phyloP scores from a whole-genome alignment of 2,329 filamentous ascomycete species.

The Fusarium zealandicum region DNA sequence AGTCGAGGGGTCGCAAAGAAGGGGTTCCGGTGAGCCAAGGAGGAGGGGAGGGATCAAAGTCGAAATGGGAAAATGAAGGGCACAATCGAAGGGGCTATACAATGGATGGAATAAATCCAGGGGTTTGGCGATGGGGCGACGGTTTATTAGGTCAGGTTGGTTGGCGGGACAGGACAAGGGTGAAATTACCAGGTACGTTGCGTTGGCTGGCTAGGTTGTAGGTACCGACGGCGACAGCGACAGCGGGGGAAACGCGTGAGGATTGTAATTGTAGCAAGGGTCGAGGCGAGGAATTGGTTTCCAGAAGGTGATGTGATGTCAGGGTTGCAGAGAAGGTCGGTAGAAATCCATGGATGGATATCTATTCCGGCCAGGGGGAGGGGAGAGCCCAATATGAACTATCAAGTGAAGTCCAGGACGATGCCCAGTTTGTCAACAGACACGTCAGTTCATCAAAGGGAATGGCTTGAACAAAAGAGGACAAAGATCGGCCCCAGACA shows the following conservation, averaged over 20 bases:
- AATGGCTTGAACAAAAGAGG: conserved; percentile 10
- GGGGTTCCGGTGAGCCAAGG: conserved; percentile 4
- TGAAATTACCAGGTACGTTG: conserved; percentile 45
- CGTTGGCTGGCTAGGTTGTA: conserved; percentile 17
- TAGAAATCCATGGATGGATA: neutral
- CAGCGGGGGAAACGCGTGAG: conserved; percentile 18
- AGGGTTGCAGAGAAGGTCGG: conserved; percentile 5
- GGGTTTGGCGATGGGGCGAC: conserved; percentile 38
- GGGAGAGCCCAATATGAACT: too few species aligned
- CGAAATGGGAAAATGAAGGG: conserved; percentile 13
- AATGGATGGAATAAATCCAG: conserved; percentile 40
- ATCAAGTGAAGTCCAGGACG: too few species aligned
- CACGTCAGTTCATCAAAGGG: neutral
- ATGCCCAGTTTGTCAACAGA: neutral
- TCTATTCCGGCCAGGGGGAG: neutral
- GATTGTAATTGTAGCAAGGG: conserved; percentile 19
- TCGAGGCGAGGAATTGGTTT: conserved; percentile 1
- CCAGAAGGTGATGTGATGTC: conserved; percentile 13
- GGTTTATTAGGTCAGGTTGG: conserved; percentile 24
- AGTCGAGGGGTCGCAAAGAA: conserved; percentile 18
- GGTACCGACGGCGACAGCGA: conserved; percentile 14
- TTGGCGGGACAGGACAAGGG: conserved; percentile 36
- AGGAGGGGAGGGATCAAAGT: conserved; percentile 24
- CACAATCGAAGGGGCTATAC: conserved; percentile 37
- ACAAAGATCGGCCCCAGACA: conserved; percentile 13